Base-by-base conservation (phyloP, 805 yeast genomes). In the Cyberlindnera lachancei region DNA sequence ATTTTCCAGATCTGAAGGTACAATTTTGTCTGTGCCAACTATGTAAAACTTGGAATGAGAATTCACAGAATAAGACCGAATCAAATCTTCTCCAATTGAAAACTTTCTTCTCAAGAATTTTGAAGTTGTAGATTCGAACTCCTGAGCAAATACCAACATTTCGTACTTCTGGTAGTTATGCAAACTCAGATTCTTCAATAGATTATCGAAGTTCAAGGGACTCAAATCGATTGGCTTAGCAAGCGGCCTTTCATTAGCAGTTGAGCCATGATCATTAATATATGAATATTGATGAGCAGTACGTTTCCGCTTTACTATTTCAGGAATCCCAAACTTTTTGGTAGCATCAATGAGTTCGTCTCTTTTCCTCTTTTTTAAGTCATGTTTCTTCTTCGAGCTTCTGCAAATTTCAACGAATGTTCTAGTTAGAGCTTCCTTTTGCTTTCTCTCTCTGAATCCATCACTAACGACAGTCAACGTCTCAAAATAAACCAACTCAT, bases 401-500 rank as follows among this genome's bases (percentile, higher is more conserved):
- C 27, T 23, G 1, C 67, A 67, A 19, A 45, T 36, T 6, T 16
- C 13, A 4, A 35, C 48, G 2, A 81, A 42, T 16, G 42, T 54
- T 17, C 36, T 39, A 4, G 76, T 44, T 1, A 50, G 35, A 3
- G 28, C 39, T 15, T 31, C 42, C 37, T 63, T 64, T 17, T 73
- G 30, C 3, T 44, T 45, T 7, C 33, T 45, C 1, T 56, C 42
- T 27, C 67, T 50, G 26, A 63, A 50, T 2, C 38, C 20, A n/a
- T 60, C 66, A 0, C 92, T 81, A 27, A 57, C 53, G 3, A 60
- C 49, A 18, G 68, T 68, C 25, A 68, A 45, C 1, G 61, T 53
- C 4, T 58, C 51, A 23, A 68, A 52, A 44, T 64, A 73, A 0
- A 72, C 48, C 23, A 69, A 61, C 41, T 81, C 88, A 27, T 70